Conservation (phyloP, 768 basidiomycete species). For the Mycena crocata region DNA sequence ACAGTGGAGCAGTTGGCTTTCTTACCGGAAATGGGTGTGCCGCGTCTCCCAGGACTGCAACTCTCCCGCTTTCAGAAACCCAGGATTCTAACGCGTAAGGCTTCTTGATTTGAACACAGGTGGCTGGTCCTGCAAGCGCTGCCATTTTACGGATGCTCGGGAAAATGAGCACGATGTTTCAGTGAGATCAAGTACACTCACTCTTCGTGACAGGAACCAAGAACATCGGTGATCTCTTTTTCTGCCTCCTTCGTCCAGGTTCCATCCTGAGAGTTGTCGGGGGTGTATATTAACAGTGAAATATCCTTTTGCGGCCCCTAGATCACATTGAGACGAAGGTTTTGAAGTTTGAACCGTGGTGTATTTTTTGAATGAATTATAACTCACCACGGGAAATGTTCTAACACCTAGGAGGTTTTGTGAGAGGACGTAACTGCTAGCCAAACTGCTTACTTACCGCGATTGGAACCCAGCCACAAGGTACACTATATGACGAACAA, state of each 20-base stretch:
- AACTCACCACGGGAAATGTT: background rate
- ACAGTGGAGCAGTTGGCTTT: too few species aligned
- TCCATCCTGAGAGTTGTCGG: conserved; percentile 12
- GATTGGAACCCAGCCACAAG: conserved; percentile 10
- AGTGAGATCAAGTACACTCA: background rate
- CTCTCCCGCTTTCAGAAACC: conserved; percentile 21
- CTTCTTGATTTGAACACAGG: conserved; percentile 15
- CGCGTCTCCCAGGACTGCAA: conserved; percentile 18
- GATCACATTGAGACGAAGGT: background rate
- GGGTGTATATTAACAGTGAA: conserved; percentile 8
- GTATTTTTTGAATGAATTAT: background rate
- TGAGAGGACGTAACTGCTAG: background rate
- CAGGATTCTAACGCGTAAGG: conserved; percentile 22
- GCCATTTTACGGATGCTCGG: conserved; percentile 12
- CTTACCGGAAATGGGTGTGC: conserved; percentile 30
- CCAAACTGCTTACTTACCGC: background rate
- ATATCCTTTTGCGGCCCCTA: conserved; percentile 14
- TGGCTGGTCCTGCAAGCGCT: conserved; percentile 8
- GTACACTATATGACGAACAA: background rate
- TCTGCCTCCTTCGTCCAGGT: conserved; percentile 5
- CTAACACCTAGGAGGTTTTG: background rate
- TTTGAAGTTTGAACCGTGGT: background rate
- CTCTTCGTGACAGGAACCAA: conserved; percentile 13
- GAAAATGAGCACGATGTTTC: background rate
- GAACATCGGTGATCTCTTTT: background rate